Percentiles rank a stretch among this genome's conserved stretches.
phyloP scores from a whole-genome alignment of 2,329 filamentous ascomycete genomes.

The Cadophora luteo-olivacea region DNA sequence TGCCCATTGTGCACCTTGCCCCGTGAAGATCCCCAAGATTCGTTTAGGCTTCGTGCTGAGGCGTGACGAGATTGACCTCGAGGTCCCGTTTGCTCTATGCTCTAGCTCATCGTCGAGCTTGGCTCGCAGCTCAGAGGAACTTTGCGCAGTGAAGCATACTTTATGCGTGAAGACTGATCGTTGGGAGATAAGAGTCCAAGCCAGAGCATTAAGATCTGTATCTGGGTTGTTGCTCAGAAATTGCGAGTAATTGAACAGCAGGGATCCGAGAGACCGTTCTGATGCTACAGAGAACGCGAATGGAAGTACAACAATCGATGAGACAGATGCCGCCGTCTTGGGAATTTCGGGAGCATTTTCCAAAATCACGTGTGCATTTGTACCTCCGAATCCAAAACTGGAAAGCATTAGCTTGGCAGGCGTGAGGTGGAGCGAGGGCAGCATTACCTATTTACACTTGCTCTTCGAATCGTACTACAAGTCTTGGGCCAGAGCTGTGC shows the following conservation, averaged over 20 bases:
- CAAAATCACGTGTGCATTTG: slow-evolving; percentile 27
- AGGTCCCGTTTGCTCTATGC: slow-evolving; percentile 13
- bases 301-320: slow-evolving; percentile 12
- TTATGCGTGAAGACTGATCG: slow-evolving; percentile 24
- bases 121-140: slow-evolving; percentile 15
- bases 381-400: slow-evolving; percentile 31
- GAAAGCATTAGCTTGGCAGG: background rate
- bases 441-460: slow-evolving; percentile 34
- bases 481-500: slow-evolving; percentile 34
- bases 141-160: slow-evolving; percentile 25
- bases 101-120: slow-evolving; percentile 23
- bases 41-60: slow-evolving; percentile 11
- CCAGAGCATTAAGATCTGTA: slow-evolving; percentile 16
- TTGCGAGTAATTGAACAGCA: slow-evolving; percentile 17
- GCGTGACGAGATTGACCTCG: slow-evolving; percentile 13
- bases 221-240: slow-evolving; percentile 15
- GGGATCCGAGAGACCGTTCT: slow-evolving; percentile 12
- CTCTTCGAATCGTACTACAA: slow-evolving; percentile 26
- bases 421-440: background rate
- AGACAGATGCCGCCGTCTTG: background rate
- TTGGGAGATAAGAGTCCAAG: slow-evolving; percentile 21
- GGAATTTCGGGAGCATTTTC: slow-evolving; percentile 1
- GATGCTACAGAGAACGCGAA: slow-evolving; percentile 25
- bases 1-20: slow-evolving; percentile 40
- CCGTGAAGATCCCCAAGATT: slow-evolving; percentile 34